Conservation (phyloP, 2,329 filamentous ascomycete genomes). For the Sarocladium strictum region DNA sequence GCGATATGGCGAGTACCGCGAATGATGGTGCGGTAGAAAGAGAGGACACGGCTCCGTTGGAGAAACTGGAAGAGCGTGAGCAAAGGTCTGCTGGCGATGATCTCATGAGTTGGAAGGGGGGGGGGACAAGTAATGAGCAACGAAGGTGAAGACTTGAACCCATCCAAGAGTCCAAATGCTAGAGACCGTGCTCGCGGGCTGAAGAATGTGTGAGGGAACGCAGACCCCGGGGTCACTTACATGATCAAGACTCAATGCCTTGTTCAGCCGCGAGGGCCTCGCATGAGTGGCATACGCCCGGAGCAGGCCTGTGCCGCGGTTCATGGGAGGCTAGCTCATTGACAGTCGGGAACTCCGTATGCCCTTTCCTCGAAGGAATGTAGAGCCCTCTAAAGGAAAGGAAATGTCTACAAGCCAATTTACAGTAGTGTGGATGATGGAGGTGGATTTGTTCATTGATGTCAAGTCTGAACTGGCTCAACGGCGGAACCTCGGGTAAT, state of each 20-base stretch:
- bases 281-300: slow-evolving; percentile 22
- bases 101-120: slow-evolving; percentile 6
- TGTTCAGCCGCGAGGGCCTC: slow-evolving; percentile 23
- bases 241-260: slow-evolving; percentile 50
- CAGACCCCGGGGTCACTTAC: slow-evolving; percentile 30
- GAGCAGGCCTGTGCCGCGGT: slow-evolving; percentile 19
- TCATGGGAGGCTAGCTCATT: slow-evolving; percentile 17
- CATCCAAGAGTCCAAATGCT: too few species aligned
- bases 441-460: not conserved
- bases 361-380: not conserved
- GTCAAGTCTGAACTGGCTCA: not conserved
- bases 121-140: too few species aligned
- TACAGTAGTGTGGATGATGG: not conserved
- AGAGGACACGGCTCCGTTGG: slow-evolving; percentile 47
- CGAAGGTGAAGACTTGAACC: too few species aligned
- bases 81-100: not conserved
- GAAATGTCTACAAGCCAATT: too few species aligned
- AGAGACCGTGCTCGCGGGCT: too few species aligned
- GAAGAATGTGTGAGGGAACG: too few species aligned
- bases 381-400: too few species aligned
- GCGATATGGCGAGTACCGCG: slow-evolving; percentile 46
- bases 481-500: slow-evolving; percentile 8
- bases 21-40: slow-evolving; percentile 53
- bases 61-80: slow-evolving; percentile 42
- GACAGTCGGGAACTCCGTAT: not conserved